Evolutionary conservation across 345 rosid species (phyloP), one percentile per base, ranked within the genome.

Genomic region (Punica granatum): DNA sequence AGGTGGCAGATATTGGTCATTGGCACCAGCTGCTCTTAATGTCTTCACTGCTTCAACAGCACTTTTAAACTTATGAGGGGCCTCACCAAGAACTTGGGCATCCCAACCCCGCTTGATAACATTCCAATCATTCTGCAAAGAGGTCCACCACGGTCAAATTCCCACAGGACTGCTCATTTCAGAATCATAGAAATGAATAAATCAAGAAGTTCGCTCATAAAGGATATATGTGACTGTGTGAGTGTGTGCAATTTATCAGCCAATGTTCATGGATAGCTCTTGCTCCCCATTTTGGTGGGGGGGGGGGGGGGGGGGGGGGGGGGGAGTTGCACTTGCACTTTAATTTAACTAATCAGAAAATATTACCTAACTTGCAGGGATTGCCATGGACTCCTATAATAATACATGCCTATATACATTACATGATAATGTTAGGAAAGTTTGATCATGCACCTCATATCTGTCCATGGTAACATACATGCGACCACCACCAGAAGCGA

Each of bases 401-500:
- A 25, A 31, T 41, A 59, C 42, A 34, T 33, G 14, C 65, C 4
- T 33, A 25, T 2, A 36, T 33, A 18, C 11, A 23, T n/a, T 26
- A 60, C 18, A 16, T 34, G 7, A 33, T 15, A 35, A 9, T 35
- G 44, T 11, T 25, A 63, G 14, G 16, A 13, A 63, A 36, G 64
- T 33, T 37, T 39, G 26, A 41, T 60, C 49, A 39, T 62, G 18
- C 35, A 90, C 99, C 96, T 94, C 99, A 54, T 94, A 94, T 3
- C 99, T 87, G 68, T 94, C 99, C 95, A 94, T 85, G 2, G 97
- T 94, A 48, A 94, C 97, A 34, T 88, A 79, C 99, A 94, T 94
- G 64, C 99, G 96, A 30, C 99, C 99, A 56, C 99, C 99, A 77
- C 99, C 99, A 64, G 99, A 94, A 59, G 97, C 99, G 67, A 94